Conservation (phyloP, 768 basidiomycete species). For the Filobasidium wieringae region DNA sequence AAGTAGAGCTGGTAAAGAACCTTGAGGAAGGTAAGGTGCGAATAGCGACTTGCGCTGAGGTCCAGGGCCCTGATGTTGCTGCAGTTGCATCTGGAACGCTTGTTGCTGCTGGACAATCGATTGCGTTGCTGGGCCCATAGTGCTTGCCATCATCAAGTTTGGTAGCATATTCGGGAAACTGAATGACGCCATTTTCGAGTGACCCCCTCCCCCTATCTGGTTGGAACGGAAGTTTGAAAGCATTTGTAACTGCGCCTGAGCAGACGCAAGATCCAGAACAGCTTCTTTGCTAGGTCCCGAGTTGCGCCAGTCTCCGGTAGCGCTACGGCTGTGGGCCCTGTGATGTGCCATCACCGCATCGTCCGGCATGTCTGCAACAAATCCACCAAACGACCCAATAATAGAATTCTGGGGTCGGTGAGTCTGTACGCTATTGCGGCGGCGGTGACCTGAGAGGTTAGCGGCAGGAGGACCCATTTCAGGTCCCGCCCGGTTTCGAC, state of each 20-base stretch:
- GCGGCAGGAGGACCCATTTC: slow-evolving; percentile 2
- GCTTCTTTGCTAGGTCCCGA: slow-evolving; percentile 1
- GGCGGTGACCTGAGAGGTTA: slow-evolving; percentile 14
- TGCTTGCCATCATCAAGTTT: slow-evolving; percentile 92
- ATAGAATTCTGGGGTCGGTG: slow-evolving; percentile 16
- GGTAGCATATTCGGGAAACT: slow-evolving; percentile 97
- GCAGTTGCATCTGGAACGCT: slow-evolving; percentile 83
- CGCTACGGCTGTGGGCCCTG: slow-evolving; percentile 28
- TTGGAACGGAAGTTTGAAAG: slow-evolving; percentile 94
- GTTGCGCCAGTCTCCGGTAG: slow-evolving; percentile 9
- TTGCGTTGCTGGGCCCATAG: slow-evolving; percentile 74
- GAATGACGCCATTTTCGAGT: slow-evolving; percentile 94
- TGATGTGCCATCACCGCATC: slow-evolving; percentile 29
- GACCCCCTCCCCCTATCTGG: slow-evolving; percentile 60
- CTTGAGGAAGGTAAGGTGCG: slow-evolving; percentile 95
- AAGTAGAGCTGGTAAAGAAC: slow-evolving; percentile 87
- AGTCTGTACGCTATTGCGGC: slow-evolving; percentile 21
- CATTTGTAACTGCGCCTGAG: slow-evolving; percentile 90
- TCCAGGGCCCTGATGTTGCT: slow-evolving; percentile 70
- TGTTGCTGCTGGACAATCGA: slow-evolving; percentile 78
- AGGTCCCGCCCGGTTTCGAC: background rate
- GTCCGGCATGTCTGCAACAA: slow-evolving; percentile 27
- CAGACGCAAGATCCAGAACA: slow-evolving; percentile 76
- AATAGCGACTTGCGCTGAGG: slow-evolving; percentile 97
- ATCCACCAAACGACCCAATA: slow-evolving; percentile 21